Percentiles rank a stretch among this genome's conserved stretches.
Evolutionary conservation across 73 alveolate species (phyloP).

Genomic region (Uronychia binucleata): DNA sequence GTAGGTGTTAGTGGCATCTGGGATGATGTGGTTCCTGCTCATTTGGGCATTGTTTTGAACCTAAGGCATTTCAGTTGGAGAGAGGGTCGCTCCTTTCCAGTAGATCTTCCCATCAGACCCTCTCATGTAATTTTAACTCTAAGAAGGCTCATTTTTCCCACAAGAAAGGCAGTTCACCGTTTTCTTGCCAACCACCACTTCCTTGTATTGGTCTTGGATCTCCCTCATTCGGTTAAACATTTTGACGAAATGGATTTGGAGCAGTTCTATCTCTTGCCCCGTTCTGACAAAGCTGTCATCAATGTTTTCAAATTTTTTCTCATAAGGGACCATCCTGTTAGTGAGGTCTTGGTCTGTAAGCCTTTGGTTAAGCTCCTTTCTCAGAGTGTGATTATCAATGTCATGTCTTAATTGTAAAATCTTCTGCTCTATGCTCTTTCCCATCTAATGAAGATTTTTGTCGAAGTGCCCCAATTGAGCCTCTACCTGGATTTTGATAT

Average conservation of each 20-base stretch:
- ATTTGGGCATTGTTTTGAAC: not conserved
- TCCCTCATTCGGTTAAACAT: not conserved
- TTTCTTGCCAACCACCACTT: not conserved
- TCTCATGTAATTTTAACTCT: not conserved
- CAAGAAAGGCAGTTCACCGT: not conserved
- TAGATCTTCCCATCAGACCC: slow-evolving; percentile 1
- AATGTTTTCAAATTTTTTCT: not conserved
- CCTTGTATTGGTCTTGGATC: not conserved
- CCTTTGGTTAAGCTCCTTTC: not conserved
- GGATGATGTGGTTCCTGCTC: not conserved
- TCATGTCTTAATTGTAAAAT: not conserved
- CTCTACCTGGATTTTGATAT: not conserved
- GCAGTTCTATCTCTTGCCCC: not conserved
- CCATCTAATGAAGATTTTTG: not conserved
- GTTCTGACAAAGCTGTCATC: not conserved
- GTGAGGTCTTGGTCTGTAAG: not conserved
- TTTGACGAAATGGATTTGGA: not conserved
- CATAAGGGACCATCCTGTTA: not conserved
- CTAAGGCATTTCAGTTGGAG: not conserved
- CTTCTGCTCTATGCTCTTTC: not conserved
- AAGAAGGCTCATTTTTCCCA: not conserved
- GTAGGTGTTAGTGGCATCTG: not conserved
- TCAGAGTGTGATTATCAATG: not conserved
- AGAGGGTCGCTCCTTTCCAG: not conserved
- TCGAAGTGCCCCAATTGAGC: not conserved